A percentile compares a stretch with the other conserved stretches of the same genome.
Evolutionary conservation across 2,329 filamentous ascomycete species (phyloP).

Genomic region (Verticillium isaacii): DNA sequence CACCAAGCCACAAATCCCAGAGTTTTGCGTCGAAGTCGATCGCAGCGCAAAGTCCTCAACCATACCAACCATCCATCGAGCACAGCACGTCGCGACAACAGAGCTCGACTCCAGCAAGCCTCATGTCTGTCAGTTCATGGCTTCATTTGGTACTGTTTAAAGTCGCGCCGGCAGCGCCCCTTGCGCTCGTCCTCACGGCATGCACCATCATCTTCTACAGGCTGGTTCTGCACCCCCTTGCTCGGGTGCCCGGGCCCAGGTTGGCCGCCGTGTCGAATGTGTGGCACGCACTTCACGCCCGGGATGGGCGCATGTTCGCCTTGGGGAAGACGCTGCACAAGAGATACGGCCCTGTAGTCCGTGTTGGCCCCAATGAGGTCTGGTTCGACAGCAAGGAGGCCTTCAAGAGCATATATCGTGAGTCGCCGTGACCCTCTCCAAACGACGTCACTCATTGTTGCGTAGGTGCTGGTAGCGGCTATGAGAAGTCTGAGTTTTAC

Average conservation of each 20-base stretch:
- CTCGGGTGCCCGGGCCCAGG: slow-evolving; percentile 39
- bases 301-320: slow-evolving; percentile 34
- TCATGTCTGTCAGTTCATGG: neutral
- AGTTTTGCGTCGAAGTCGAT: neutral
- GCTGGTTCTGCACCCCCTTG: slow-evolving; percentile 37
- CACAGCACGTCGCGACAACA: neutral
- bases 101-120: neutral
- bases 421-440: slow-evolving; percentile 6
- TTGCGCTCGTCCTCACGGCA: neutral
- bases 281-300: slow-evolving; percentile 43
- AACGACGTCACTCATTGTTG: neutral
- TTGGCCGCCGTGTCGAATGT: slow-evolving; percentile 40
- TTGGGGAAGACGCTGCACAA: slow-evolving; percentile 39
- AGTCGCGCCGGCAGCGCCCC: neutral
- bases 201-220: slow-evolving; percentile 26
- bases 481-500: slow-evolving; percentile 49
- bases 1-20: neutral
- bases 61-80: neutral
- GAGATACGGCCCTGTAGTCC: slow-evolving; percentile 44
- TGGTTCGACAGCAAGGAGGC: slow-evolving; percentile 46
- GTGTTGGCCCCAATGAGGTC: slow-evolving; percentile 48
- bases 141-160: neutral
- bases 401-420: slow-evolving; percentile 43
- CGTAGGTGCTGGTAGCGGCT: slow-evolving; percentile 40
- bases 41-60: neutral